Conservation (phyloP, 2,329 filamentous ascomycete species). For the Paradendryphiella salina region DNA sequence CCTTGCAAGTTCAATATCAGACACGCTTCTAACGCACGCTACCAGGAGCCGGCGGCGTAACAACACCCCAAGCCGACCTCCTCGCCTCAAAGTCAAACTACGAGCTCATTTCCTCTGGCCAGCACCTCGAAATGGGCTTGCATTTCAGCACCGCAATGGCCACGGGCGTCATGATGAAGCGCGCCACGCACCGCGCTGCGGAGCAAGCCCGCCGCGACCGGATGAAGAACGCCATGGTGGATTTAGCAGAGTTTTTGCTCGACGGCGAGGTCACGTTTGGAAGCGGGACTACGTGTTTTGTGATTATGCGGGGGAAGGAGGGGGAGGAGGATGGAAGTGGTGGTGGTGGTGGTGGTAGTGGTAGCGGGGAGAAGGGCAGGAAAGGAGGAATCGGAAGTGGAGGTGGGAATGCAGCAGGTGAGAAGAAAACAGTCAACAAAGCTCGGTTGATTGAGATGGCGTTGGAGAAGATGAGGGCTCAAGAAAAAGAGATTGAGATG, state of each 20-base stretch:
- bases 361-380: conserved; percentile 3
- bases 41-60: conserved; percentile 30
- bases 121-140: conserved; percentile 38
- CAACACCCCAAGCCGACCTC: conserved; percentile 34
- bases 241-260: conserved; percentile 34
- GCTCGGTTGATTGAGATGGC: conserved; percentile 39
- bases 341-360: background rate
- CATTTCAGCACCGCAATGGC: conserved; percentile 42
- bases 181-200: conserved; percentile 37
- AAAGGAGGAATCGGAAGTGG: background rate
- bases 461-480: conserved; percentile 37
- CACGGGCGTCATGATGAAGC: conserved; percentile 41
- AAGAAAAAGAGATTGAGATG: conserved; percentile 35
- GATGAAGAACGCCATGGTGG: conserved; percentile 41
- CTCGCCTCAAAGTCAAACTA: conserved; percentile 39
- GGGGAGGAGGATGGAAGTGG: conserved; percentile 10
- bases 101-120: conserved; percentile 35
- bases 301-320: conserved; percentile 30
- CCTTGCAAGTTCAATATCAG: background rate
- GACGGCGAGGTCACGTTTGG: conserved; percentile 41
- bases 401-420: conserved; percentile 15
- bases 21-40: background rate
- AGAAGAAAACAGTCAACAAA: conserved; percentile 40
- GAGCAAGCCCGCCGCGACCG: conserved; percentile 40
- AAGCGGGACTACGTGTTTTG: conserved; percentile 38